phyloP scores from a whole-genome alignment of 2,329 filamentous ascomycete species.

The Plenodomus tracheiphilus region DNA sequence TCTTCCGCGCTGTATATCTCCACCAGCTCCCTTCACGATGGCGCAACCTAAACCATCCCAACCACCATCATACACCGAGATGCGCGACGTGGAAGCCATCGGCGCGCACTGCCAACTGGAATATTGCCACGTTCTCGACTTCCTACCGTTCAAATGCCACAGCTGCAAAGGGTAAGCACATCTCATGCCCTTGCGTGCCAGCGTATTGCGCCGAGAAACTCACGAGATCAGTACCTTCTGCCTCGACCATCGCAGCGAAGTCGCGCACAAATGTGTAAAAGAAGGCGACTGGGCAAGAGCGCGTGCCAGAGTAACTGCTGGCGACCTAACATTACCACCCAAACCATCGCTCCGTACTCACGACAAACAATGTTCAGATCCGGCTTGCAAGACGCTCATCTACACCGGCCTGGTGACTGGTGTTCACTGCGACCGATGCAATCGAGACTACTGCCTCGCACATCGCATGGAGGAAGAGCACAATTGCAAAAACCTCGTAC shows the following conservation, averaged over 20 bases:
- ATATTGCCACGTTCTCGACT: conserved; percentile 94
- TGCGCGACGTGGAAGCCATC: conserved; percentile 82
- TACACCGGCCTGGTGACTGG: conserved; percentile 69
- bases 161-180: conserved; percentile 67
- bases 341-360: conserved; percentile 62
- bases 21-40: no score
- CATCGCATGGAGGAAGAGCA: conserved; percentile 80
- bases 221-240: conserved; percentile 72
- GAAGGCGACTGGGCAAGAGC: conserved; percentile 63
- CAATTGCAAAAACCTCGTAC: conserved; percentile 75
- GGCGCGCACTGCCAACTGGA: conserved; percentile 88
- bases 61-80: conserved; percentile 64
- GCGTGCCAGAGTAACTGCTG: conserved; percentile 34
- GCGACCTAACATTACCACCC: conserved; percentile 20
- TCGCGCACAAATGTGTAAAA: conserved; percentile 69
- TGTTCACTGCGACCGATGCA: conserved; percentile 72
- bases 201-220: conserved; percentile 7
- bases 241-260: conserved; percentile 89
- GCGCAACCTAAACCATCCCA: not conserved
- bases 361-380: conserved; percentile 69
- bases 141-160: conserved; percentile 92
- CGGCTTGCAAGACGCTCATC: conserved; percentile 70
- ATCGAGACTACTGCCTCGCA: conserved; percentile 75
- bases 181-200: not conserved
- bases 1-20: no score